Base-by-base conservation (phyloP, 257 asterid genomes). In the Osmanthus fragrans region DNA sequence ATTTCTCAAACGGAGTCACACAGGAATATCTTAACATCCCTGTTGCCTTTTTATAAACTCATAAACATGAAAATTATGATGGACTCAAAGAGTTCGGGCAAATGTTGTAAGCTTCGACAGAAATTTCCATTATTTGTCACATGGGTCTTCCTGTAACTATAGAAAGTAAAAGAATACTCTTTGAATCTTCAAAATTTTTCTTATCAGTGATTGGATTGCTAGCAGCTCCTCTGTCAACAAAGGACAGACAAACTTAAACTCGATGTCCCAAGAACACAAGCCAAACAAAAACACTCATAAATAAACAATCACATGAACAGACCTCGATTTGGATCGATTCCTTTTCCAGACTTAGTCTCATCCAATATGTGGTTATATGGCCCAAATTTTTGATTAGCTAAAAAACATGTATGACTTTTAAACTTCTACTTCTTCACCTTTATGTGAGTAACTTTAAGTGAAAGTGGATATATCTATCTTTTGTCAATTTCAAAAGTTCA, bases 191-290 rank as follows among this genome's bases (percentile, higher is more conserved):
- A 47, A 42, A 2, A 23, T 42, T 23, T 29, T n/a, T 73, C 30
- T 34, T 58, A 23, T 75, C 79, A 51, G 65, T 39, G 45, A 51
- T 16, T 25, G 68, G 7, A 39, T 13, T 9, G 29, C 63, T 51
- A 51, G 63, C 70, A 66, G 77, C 42, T 65, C 72, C 33, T 73
- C 72, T 47, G 37, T 58, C 69, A 69, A 40, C 3, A 3, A 40
- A 54, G 25, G 27, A 49, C 34, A 36, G 70, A 13, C 34, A 34
- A 23, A 70, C 39, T 66, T 42, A 69, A 66, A 73, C 51, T 39
- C 71, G 71, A 70, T 58, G 12, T 23, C 18, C 72, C 47, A 76
- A 42, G 33, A 45, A n/a, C 7, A 66, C n/a, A 76, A 54, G 63
- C 67, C 49, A 54, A 66, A 37, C 60, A 67, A 64, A 40, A 30